Conservation (phyloP, 2,329 filamentous ascomycete species). For the Chalara sp. region DNA sequence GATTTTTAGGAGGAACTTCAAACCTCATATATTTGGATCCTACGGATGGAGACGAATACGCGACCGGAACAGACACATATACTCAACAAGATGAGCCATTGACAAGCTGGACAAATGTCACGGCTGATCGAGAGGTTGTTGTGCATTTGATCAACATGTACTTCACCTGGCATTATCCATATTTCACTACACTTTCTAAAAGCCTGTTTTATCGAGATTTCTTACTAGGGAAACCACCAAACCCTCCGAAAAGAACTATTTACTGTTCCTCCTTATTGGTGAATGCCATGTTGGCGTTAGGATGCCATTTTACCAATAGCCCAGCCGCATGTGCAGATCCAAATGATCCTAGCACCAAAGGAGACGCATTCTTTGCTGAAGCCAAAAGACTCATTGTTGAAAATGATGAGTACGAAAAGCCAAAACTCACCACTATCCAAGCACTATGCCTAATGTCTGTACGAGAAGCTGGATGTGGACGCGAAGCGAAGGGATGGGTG, state of each 20-base stretch:
- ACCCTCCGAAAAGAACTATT: slow-evolving; percentile 46
- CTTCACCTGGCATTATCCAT: slow-evolving; percentile 96
- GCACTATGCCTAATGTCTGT: slow-evolving; percentile 94
- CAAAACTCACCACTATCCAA: slow-evolving; percentile 83
- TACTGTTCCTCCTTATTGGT: slow-evolving; percentile 89
- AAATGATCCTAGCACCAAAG: slow-evolving; percentile 76
- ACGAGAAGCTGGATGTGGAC: slow-evolving; percentile 85
- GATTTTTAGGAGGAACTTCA: slow-evolving; percentile 91
- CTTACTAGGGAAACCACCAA: slow-evolving; percentile 56
- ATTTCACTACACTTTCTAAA: slow-evolving; percentile 87
- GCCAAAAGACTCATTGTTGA: slow-evolving; percentile 85
- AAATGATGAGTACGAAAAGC: slow-evolving; percentile 88
- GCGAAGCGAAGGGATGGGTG: slow-evolving; percentile 95
- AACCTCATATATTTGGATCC: slow-evolving; percentile 77
- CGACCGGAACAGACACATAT: slow-evolving; percentile 19
- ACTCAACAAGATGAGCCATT: slow-evolving; percentile 57
- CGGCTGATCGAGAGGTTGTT: slow-evolving; percentile 69
- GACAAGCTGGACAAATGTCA: slow-evolving; percentile 83
- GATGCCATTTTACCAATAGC: slow-evolving; percentile 84
- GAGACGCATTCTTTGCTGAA: slow-evolving; percentile 93
- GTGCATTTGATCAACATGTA: slow-evolving; percentile 94
- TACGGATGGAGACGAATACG: slow-evolving; percentile 31
- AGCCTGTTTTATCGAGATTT: slow-evolving; percentile 84
- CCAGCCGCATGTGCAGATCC: slow-evolving; percentile 64
- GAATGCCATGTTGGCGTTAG: slow-evolving; percentile 87